Evolutionary conservation across 352 stramenopile species (phyloP), one percentile per base, ranked within the genome.

Genomic region (Globisporangium cystogenes): DNA sequence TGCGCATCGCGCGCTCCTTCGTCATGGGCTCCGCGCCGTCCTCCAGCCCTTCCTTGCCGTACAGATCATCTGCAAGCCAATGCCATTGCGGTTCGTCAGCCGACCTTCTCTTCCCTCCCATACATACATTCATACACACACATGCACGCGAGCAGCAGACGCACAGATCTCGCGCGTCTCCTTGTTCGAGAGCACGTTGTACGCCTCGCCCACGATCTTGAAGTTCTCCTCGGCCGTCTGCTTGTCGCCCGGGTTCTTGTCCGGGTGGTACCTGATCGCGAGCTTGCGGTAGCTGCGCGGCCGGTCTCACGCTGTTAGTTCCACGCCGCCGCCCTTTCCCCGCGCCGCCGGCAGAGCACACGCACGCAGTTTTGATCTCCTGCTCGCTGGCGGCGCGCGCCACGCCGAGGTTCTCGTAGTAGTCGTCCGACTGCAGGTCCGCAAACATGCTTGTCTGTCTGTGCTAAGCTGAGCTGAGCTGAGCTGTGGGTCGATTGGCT

Each of bases 151-250:
- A 44, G 39, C 4, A 14, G 15, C 18, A 24, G 26, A 67, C 80
- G 53, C 71, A 95, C 84, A 98, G 43, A 93, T 94, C 54, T 93
- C 66, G 53, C 90, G 70, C 51, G 83, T 97, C 48, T 97, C 77
- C 33, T 85, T 77, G 62, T 97, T 87, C 23, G 88, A 96, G 18
- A 98, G 79, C 48, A 98, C 85, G 51, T 97, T 95, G 72, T 98
- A 98, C 16, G 93, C 93, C 63, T 96, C 86, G 57, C 78, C 89
- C 41, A 98, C 89, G 57, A 97, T 85, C 68, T 97, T 97, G 61
- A 98, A 98, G 67, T 96, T 96, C 47, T 92, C 77, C 58, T 95
- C 87, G 21, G 90, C 86, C 39, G 84, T 64, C 46, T 88, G 57
- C 62, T 91, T 90, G 54, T 92, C 83, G 15, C 72, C 61, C 35